Evolutionary conservation across 2,329 filamentous ascomycete genomes (phyloP), one percentile per base, ranked within the genome.

Genomic region (Fusarium irregulare): DNA sequence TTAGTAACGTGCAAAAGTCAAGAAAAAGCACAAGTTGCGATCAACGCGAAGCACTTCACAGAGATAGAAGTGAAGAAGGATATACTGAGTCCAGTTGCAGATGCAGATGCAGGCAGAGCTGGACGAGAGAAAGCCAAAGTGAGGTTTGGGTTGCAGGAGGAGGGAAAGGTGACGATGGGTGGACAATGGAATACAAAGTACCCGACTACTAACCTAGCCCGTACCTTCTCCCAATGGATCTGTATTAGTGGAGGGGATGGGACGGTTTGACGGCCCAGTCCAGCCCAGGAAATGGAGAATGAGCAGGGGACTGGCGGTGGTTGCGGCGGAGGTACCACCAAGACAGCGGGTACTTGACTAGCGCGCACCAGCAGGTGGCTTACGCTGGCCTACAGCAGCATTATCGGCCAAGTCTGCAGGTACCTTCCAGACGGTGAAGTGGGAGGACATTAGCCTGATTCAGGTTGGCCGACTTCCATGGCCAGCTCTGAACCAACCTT

Each of bases 231-330:
- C 27, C 27, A 28, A 28, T 28, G 27, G 27, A 28, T 37, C 32
- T 37, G 32, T n/a, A 37, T 47, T 40, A 23, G 37, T 51, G 60
- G 59, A 59, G 64, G 56, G 58, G 41, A 70, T 74, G 72, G 72
- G 68, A 68, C 58, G 70, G 68, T 73, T 71, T 75, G 68, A 71
- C 71, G 73, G 68, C 60, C 55, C 58, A 69, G 73, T 66, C 62
- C 72, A 73, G 66, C 41, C 41, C 41, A 44, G 70, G 72, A 66
- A 46, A 53, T 50, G 37, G 45, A 56, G 71, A 41, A 54, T 45
- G 60, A 45, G 49, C 64, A 72, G 68, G 65, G 67, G 64, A 67
- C 51, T 56, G 56, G 60, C 56, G 66, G 69, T 68, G 60, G 63
- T 69, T 60, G 51, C 63, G 68, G 46, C 64, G 37, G 57, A 70